Conservation (phyloP, 1,284 basidiomycete genomes). For the Rugosomyces carneus region DNA sequence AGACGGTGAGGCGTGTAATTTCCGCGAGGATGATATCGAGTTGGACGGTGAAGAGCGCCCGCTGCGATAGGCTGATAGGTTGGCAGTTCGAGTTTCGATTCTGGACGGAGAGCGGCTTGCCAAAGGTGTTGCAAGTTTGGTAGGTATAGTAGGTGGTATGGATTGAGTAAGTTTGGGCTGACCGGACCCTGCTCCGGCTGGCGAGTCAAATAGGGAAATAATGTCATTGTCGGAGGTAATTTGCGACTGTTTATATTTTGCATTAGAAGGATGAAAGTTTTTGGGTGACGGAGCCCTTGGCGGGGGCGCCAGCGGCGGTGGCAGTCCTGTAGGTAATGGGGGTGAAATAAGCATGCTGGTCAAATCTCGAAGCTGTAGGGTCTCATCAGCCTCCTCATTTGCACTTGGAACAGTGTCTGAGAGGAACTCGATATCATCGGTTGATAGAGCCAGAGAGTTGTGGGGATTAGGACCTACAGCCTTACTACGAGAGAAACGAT, state of each 20-base stretch:
- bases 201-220: constrained; percentile 17
- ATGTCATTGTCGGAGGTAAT: constrained; percentile 9
- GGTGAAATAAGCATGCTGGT: constrained; percentile 36
- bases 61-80: constrained; percentile 6
- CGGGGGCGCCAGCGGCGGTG: constrained; percentile 41
- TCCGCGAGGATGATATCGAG: constrained; percentile 2
- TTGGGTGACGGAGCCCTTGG: constrained; percentile 29
- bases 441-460: constrained; percentile 55
- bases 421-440: constrained; percentile 70
- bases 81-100: constrained; percentile 4
- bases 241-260: constrained; percentile 1
- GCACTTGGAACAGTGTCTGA: constrained; percentile 63
- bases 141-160: neutral
- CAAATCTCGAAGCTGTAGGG: constrained; percentile 29
- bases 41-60: constrained; percentile 11
- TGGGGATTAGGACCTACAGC: constrained; percentile 32
- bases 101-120: constrained; percentile 1
- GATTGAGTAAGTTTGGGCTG: neutral
- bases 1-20: constrained; percentile 14
- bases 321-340: constrained; percentile 29
- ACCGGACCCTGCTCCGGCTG: constrained; percentile 1
- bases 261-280: constrained; percentile 5
- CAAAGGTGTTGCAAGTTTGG: neutral
- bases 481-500: constrained; percentile 54
- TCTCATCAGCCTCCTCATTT: constrained; percentile 35